Base-by-base conservation (phyloP, 2,329 filamentous ascomycete species). In the Colletotrichum scovillei region DNA sequence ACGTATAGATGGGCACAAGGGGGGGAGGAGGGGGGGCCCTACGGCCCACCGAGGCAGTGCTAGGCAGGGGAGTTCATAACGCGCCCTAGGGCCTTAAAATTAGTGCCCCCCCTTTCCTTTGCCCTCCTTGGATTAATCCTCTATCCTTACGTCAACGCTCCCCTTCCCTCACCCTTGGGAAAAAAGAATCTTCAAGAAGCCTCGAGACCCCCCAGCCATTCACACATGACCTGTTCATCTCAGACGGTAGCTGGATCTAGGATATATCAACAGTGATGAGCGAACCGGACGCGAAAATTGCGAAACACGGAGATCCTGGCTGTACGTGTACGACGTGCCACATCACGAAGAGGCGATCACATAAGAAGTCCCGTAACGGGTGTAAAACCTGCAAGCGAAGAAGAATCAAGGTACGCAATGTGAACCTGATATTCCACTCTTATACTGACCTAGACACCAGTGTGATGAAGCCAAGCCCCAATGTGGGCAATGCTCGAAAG, bases 311-410 rank as follows among this genome's bases (percentile, higher is more conserved):
- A 32, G 62, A 60, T 4, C 38, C 55, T 8, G 62, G 62, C 28
- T 66, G 68, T 32, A 60, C 55, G 19, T 70, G 68, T 42, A 72
- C 64, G 57, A 72, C 64, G 9, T 72, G 69, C 22, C 69, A 72
- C 16, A 49, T 72, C 14, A 64, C 64, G 4, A 72, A 68, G 24
- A 62, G 65, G 14, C 46, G 70, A 52, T 73, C 60, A 9, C 69
- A 72, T 14, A 63, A 72, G 26, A 78, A 77, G 63, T 78, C 77
- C 2, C 75, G 76, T 28, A 66, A 75, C 16, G 76, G 76, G 14
- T 78, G 77, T 58, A 74, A 57, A 26, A 75, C 58, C n/a, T 78
- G 77, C 60, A 78, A 78, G 52, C 66, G 69, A 28, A 72, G 76
- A 28, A 72, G 76, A 19, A 73, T 77, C 56, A 78, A 78, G 67